A percentile compares a stretch with the other conserved stretches of the same genome.
Conservation (phyloP, 2,329 filamentous ascomycete species). For the Fusarium fujikuroi region DNA sequence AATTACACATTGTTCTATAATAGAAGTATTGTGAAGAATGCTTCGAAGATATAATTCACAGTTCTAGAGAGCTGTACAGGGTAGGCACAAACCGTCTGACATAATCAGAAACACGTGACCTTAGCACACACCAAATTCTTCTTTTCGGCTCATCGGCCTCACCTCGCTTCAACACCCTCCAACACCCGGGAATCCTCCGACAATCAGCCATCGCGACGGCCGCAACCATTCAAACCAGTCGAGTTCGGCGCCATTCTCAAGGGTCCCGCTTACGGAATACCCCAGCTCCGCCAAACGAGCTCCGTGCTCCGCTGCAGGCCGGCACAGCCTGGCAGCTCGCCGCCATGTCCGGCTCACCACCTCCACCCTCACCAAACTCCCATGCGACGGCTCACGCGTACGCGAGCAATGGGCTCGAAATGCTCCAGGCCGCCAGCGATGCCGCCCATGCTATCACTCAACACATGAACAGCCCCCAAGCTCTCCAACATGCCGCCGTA, state of each 20-base stretch:
- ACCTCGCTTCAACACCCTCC: constrained; percentile 53
- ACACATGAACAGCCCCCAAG: constrained; percentile 50
- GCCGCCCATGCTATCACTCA: constrained; percentile 52
- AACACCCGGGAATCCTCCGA: constrained; percentile 56
- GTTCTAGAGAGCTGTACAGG: not conserved
- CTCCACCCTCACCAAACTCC: constrained; percentile 41
- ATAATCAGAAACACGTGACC: constrained; percentile 17
- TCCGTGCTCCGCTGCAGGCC: constrained; percentile 40
- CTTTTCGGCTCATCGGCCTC: constrained; percentile 48
- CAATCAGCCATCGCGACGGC: constrained; percentile 54
- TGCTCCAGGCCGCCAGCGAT: constrained; percentile 58
- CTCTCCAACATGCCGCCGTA: constrained; percentile 53
- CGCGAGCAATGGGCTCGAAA: constrained; percentile 58
- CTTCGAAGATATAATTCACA: not conserved
- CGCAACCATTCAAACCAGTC: constrained; percentile 17
- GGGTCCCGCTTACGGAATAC: constrained; percentile 37
- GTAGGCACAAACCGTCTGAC: not conserved
- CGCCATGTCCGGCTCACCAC: constrained; percentile 45
- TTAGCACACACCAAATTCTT: constrained; percentile 20
- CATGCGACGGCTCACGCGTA: constrained; percentile 55
- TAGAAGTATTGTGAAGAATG: not conserved
- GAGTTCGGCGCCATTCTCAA: constrained; percentile 26
- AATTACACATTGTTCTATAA: not conserved
- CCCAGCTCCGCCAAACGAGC: constrained; percentile 31
- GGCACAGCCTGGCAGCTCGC: constrained; percentile 19